Base-by-base conservation (phyloP, 2,329 filamentous ascomycete genomes). In the Plenodomus lindquistii region DNA sequence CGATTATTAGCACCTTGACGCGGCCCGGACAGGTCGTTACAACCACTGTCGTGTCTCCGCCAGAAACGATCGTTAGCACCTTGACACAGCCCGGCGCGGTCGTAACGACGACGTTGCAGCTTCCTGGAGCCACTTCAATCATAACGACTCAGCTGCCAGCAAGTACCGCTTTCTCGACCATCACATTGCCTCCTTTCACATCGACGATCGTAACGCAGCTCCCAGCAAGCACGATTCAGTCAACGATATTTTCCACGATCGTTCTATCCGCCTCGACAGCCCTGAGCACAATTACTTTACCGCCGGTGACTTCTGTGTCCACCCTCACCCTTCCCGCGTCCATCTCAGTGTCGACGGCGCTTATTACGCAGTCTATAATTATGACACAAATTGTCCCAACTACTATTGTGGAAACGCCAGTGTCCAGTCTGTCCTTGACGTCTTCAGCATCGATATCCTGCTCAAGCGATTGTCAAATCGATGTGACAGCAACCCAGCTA, bases 401-500 rank as follows among this genome's bases (percentile, higher is more conserved):
- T 2, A 66, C 64, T 2, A 45, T 69, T 2, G 39, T 60, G 21
- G 53, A 55, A 22, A 65, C 62, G 2, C 41, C 62, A 4, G 46
- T 59, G 1, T 60, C 66, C 2, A 61, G 48, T 36, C 16, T 46
- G 16, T 47, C 41, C 4, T 53, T 62, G 15, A 43, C 58, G 15
- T 46, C 54, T 19, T 41, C 52, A 10, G 35, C 59, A 18, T 59
- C 64, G 0, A 34, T 60, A 2, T 60, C 60, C 1, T 72, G 69
- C 50, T 15, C 56, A 1, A 64, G 53, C n/a, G 37, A 41, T 7
- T 72, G 70, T 37, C 57, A 63, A 21, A 65, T 72, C 5, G 59
- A 67, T 46, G 66, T 72, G 0, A 66, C 63, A 2, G 70, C 67
- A 3, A 66, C 57, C 4, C 42, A 52, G 7, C 15, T 72, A 2